Conservation (phyloP, 2,329 filamentous ascomycete species). For the Colletotrichum graminicola region DNA sequence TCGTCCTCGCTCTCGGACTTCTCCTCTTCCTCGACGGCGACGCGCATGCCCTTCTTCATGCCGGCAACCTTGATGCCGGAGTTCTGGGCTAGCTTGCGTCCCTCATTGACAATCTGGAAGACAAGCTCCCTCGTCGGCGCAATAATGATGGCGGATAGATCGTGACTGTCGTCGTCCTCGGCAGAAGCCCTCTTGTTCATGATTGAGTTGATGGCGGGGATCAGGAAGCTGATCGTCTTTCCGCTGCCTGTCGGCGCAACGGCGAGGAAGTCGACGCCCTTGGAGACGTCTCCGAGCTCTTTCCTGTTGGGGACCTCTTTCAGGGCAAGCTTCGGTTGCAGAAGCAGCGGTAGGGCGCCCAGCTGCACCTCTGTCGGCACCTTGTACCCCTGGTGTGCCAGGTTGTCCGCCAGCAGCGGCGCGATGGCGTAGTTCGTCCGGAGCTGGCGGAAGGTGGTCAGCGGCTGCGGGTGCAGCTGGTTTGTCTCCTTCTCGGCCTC, state of each 20-base stretch:
- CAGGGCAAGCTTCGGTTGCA: constrained; percentile 68
- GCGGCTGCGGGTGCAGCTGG: constrained; percentile 81
- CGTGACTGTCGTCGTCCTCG: constrained; percentile 55
- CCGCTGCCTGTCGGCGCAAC: constrained; percentile 96
- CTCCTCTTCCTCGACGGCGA: constrained; percentile 50
- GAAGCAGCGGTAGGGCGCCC: constrained; percentile 82
- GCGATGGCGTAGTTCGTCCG: constrained; percentile 79
- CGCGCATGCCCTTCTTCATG: constrained; percentile 86
- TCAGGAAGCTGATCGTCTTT: constrained; percentile 93
- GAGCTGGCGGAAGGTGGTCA: constrained; percentile 82
- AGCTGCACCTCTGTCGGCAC: constrained; percentile 95
- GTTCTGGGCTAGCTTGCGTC: constrained; percentile 80
- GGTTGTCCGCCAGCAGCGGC: constrained; percentile 79
- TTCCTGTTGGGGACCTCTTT: constrained; percentile 51
- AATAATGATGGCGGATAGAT: constrained; percentile 76
- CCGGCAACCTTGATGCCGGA: constrained; percentile 84
- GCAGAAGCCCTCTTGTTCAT: constrained; percentile 67
- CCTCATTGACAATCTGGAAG: constrained; percentile 86
- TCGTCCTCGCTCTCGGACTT: constrained; percentile 42
- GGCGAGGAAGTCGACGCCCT: constrained; percentile 80
- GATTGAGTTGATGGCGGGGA: constrained; percentile 85
- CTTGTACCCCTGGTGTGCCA: constrained; percentile 85
- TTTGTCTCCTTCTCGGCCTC: constrained; percentile 67
- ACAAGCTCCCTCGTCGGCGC: constrained; percentile 85
- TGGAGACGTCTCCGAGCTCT: constrained; percentile 48